Percentiles rank a stretch among this genome's conserved stretches.
phyloP scores from a whole-genome alignment of 176 grass and related monocot species.

The Rhynchospora pubera region DNA sequence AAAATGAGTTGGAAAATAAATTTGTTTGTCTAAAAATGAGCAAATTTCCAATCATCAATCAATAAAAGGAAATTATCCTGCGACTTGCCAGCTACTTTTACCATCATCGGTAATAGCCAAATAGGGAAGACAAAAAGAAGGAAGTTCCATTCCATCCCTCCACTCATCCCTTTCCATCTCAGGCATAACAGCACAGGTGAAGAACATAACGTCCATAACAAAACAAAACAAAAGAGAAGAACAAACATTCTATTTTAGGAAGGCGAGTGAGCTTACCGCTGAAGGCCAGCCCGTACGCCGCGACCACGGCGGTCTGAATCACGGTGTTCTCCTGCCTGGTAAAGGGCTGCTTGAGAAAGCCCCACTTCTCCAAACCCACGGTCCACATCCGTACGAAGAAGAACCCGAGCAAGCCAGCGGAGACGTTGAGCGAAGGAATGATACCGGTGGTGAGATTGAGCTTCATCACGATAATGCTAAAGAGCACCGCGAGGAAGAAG shows the following conservation, averaged over 20 bases:
- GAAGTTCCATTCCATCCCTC: background rate
- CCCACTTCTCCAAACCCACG: constrained; percentile 17
- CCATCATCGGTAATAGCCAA: background rate
- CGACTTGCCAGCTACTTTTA: background rate
- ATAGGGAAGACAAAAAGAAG: background rate
- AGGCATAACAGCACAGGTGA: background rate
- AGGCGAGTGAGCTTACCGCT: constrained; percentile 28
- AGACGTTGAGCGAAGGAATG: constrained; percentile 36
- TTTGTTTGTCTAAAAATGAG: background rate
- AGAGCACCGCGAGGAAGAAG: constrained; percentile 46
- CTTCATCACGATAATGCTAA: constrained; percentile 37
- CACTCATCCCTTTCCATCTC: background rate
- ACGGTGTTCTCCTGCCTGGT: constrained; percentile 59
- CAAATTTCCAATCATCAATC: background rate
- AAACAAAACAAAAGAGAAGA: background rate
- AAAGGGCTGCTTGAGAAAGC: constrained; percentile 32
- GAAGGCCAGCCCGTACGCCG: constrained; percentile 35
- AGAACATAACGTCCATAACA: background rate
- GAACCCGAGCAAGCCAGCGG: constrained; percentile 35
- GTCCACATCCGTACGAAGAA: constrained; percentile 41
- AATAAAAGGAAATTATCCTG: background rate
- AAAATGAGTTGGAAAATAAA: background rate
- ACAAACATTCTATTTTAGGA: background rate
- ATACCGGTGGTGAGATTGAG: constrained; percentile 37
- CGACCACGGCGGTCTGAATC: constrained; percentile 51